Evolutionary conservation across 768 basidiomycete genomes (phyloP).

Genomic region (Neoboletus subvelutipes): DNA sequence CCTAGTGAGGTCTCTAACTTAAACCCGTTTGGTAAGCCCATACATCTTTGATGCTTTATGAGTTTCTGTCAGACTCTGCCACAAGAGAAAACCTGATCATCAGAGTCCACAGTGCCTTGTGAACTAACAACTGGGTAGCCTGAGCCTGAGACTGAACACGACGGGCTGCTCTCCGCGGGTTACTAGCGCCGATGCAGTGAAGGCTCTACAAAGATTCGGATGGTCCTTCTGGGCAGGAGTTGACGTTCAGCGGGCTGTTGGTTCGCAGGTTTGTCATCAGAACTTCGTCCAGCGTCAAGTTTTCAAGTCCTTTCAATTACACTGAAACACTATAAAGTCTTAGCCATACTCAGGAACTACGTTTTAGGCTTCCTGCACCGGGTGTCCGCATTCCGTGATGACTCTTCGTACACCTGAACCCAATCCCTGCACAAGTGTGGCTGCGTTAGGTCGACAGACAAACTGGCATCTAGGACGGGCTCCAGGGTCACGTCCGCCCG

Average conservation of each 20-base stretch:
- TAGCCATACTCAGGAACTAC: background rate
- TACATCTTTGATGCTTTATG: background rate
- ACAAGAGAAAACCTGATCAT: background rate
- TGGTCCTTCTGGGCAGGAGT: background rate
- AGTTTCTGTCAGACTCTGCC: background rate
- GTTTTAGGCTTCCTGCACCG: constrained; percentile 6
- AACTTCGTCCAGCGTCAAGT: background rate
- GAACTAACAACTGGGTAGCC: background rate
- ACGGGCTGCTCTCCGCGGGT: no score
- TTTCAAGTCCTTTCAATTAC: background rate
- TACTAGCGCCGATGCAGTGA: background rate
- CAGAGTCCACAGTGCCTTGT: background rate
- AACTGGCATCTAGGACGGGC: constrained; percentile 27
- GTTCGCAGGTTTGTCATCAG: background rate
- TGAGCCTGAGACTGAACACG: background rate
- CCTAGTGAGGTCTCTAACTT: background rate
- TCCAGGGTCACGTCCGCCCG: constrained; percentile 49
- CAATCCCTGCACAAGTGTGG: constrained; percentile 29
- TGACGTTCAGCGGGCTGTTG: background rate
- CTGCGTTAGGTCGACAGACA: constrained; percentile 22
- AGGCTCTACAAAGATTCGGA: background rate
- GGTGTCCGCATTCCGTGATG: constrained; percentile 11
- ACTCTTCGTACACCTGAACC: constrained; percentile 27
- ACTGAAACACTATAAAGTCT: background rate
- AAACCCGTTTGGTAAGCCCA: background rate